Evolutionary conservation across 768 basidiomycete genomes (phyloP).

Genomic region (Kwoniella dendrophila): DNA sequence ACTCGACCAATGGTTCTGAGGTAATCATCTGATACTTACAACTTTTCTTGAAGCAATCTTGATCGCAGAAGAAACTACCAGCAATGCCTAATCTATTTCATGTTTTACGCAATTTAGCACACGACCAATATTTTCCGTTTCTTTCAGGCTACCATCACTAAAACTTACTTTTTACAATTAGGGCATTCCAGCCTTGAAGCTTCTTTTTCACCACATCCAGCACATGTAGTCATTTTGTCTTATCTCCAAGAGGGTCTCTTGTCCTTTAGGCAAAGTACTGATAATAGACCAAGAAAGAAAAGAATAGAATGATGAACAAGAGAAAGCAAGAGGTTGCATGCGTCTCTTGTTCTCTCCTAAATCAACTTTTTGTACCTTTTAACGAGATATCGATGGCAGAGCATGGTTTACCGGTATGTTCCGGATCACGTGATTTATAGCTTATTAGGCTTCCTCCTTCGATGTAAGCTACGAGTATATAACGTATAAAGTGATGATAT

Average conservation of each 20-base stretch:
- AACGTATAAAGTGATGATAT: no score
- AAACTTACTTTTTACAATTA: slow-evolving; percentile 81
- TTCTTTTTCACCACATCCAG: slow-evolving; percentile 68
- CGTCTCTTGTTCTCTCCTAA: background rate
- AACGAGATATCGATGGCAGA: no score
- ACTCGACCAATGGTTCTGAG: slow-evolving; percentile 42
- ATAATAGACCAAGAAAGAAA: background rate
- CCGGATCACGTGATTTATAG: slow-evolving; percentile 3
- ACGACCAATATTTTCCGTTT: background rate
- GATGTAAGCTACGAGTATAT: no score
- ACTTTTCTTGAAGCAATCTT: slow-evolving; percentile 92
- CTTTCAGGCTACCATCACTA: slow-evolving; percentile 1
- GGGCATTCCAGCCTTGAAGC: slow-evolving; percentile 87
- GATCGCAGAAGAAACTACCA: slow-evolving; percentile 74
- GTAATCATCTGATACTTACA: slow-evolving; percentile 65
- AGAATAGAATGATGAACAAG: background rate
- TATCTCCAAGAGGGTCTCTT: background rate
- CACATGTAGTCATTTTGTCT: slow-evolving; percentile 45
- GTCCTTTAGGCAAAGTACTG: background rate
- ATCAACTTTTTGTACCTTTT: no score
- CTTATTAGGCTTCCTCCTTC: background rate
- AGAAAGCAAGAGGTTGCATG: slow-evolving; percentile 1
- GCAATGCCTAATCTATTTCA: slow-evolving; percentile 55
- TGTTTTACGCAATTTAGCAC: background rate
- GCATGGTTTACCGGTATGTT: slow-evolving; percentile 16